A percentile compares a stretch with the other conserved stretches of the same genome.
These are phyloP conservation scores for Sutorius australiensis DNA, from an alignment of 768 basidiomycete species.

Conservation along the genomic window DNA sequence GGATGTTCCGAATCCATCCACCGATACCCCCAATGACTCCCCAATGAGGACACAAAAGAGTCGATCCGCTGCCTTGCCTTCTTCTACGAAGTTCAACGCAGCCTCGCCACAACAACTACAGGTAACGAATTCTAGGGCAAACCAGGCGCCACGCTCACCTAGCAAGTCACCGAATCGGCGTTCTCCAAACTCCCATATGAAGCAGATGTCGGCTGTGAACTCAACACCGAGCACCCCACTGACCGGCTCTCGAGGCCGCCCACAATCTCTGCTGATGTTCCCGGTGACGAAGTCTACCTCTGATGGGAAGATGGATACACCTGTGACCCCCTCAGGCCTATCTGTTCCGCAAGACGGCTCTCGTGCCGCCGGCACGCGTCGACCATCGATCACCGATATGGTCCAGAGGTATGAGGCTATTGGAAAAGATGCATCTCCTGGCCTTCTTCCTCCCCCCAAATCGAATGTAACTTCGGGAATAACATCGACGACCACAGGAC, in stretches of 20 bases:
- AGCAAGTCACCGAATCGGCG: constrained; percentile 28
- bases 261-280: constrained; percentile 79
- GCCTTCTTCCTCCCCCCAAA: constrained; percentile 33
- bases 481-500: constrained; percentile 17
- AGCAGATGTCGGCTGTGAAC: constrained; percentile 28
- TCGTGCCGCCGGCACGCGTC: constrained; percentile 40
- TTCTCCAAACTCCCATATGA: constrained; percentile 28
- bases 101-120: constrained; percentile 26
- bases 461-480: constrained; percentile 16
- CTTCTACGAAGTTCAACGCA: constrained; percentile 19
- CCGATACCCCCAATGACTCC: constrained; percentile 14
- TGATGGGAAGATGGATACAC: constrained; percentile 35
- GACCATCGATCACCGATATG: constrained; percentile 84
- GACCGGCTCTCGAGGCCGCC: constrained; percentile 52
- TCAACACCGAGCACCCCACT: constrained; percentile 22
- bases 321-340: constrained; percentile 36
- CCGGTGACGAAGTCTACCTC: constrained; percentile 43
- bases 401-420: constrained; percentile 80
- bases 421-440: constrained; percentile 29
- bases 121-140: constrained; percentile 12
- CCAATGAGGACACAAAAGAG: constrained; percentile 17
- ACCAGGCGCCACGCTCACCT: constrained; percentile 24
- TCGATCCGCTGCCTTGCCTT: constrained; percentile 16
- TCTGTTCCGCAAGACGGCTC: constrained; percentile 47
- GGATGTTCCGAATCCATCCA: constrained; percentile 20